Conservation (phyloP, 148 eudicot species). For the Gaultheria prostrata region DNA sequence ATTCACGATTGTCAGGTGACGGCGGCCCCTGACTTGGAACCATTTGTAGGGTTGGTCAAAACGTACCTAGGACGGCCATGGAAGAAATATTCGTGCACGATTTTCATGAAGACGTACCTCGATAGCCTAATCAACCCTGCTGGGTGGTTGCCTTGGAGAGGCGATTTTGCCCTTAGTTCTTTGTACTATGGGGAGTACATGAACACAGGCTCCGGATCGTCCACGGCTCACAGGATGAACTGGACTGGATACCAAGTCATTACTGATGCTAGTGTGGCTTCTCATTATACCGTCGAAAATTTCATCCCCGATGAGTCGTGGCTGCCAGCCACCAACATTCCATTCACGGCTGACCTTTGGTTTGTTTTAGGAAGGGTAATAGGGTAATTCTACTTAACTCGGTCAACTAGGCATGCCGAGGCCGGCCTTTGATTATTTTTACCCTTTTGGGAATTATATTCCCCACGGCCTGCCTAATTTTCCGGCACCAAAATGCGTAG, state of each 20-base stretch:
- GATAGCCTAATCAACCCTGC: constrained; percentile 50
- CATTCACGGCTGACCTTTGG: constrained; percentile 49
- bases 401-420: too few relatives aligned
- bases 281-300: constrained; percentile 37
- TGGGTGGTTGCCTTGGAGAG: constrained; percentile 81
- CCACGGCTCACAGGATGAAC: constrained; percentile 48
- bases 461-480: too few relatives aligned
- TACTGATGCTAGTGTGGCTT: constrained; percentile 46
- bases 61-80: constrained; percentile 81
- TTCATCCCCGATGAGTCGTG: constrained; percentile 60
- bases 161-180: constrained; percentile 61
- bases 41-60: constrained; percentile 26
- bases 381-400: too few relatives aligned
- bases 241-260: constrained; percentile 77
- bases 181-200: constrained; percentile 76
- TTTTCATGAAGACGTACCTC: constrained; percentile 51
- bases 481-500: too few relatives aligned
- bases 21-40: constrained; percentile 39
- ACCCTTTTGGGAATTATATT: too few relatives aligned
- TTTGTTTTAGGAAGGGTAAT: not conserved
- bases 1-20: constrained; percentile 54
- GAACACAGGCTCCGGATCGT: constrained; percentile 73
- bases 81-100: constrained; percentile 63
- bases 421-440: too few relatives aligned
- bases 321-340: constrained; percentile 62